Evolutionary conservation across 176 grass and related monocot species (phyloP).

Genomic region (Echinochloa phyllopogon): DNA sequence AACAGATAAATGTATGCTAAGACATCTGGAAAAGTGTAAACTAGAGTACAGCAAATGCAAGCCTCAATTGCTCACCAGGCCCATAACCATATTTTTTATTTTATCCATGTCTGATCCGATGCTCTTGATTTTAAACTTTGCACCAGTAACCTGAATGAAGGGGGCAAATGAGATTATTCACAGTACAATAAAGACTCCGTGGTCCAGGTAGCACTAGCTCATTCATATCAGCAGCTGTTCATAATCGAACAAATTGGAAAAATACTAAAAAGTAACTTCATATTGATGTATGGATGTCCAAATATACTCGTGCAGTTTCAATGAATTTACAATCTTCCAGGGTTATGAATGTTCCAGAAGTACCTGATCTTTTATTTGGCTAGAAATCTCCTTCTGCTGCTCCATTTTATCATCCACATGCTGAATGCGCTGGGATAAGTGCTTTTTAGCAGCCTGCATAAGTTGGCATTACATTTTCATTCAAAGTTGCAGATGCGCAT

Average conservation of each 20-base stretch:
- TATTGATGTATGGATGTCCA: background rate
- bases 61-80: constrained; percentile 51
- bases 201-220: background rate
- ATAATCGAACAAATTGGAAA: background rate
- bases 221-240: background rate
- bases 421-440: constrained; percentile 79
- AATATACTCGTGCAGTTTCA: background rate
- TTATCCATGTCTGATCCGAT: constrained; percentile 70
- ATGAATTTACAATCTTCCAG: background rate
- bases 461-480: background rate
- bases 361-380: constrained; percentile 76
- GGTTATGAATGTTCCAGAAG: background rate
- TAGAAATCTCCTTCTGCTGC: constrained; percentile 79
- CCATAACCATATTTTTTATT: constrained; percentile 47
- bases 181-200: background rate
- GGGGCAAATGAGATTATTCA: background rate
- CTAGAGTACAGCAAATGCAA: background rate
- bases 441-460: constrained; percentile 72
- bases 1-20: constrained; percentile 5
- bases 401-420: constrained; percentile 82
- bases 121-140: constrained; percentile 51
- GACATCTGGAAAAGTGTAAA: constrained; percentile 3
- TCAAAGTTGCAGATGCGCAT: background rate
- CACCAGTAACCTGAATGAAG: constrained; percentile 61
- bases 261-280: background rate